Evolutionary conservation across 1,139 yeast species (phyloP).

Genomic region (Candida tetrigidarum): DNA sequence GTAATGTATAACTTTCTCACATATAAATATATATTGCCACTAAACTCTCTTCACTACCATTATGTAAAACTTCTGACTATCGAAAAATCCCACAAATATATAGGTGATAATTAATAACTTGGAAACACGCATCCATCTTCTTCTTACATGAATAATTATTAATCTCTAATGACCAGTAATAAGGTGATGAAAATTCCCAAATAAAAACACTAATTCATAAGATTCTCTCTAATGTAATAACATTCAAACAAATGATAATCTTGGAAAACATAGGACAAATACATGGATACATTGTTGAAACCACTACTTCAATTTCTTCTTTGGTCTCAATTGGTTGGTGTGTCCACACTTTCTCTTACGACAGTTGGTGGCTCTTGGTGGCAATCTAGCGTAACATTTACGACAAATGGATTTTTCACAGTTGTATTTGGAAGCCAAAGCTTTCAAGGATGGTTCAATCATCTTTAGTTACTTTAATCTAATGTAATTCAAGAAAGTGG

Average conservation of each 20-base stretch:
- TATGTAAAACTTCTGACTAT: slow-evolving; percentile 2
- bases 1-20: slow-evolving; percentile 1
- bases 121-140: no score
- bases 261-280: slow-evolving; percentile 7
- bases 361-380: slow-evolving; percentile 99
- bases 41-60: slow-evolving; percentile 4
- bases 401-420: slow-evolving; percentile 99
- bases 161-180: not conserved
- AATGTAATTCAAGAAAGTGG: slow-evolving; percentile 7
- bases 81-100: slow-evolving; percentile 1
- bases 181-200: slow-evolving; percentile 23
- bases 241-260: slow-evolving; percentile 5
- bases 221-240: slow-evolving; percentile 2
- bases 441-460: slow-evolving; percentile 99
- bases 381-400: slow-evolving; percentile 99
- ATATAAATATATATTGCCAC: slow-evolving; percentile 5
- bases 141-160: not conserved
- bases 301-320: slow-evolving; percentile 97
- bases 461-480: slow-evolving; percentile 41
- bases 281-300: slow-evolving; percentile 2
- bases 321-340: slow-evolving; percentile 99
- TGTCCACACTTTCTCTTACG: slow-evolving; percentile 99
- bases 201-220: slow-evolving; percentile 1
- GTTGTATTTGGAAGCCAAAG: slow-evolving; percentile 99
- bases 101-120: not conserved